Evolutionary conservation across 192 early-diverging fungal genomes (phyloP).

Genomic region (Geranomyces michiganensis): DNA sequence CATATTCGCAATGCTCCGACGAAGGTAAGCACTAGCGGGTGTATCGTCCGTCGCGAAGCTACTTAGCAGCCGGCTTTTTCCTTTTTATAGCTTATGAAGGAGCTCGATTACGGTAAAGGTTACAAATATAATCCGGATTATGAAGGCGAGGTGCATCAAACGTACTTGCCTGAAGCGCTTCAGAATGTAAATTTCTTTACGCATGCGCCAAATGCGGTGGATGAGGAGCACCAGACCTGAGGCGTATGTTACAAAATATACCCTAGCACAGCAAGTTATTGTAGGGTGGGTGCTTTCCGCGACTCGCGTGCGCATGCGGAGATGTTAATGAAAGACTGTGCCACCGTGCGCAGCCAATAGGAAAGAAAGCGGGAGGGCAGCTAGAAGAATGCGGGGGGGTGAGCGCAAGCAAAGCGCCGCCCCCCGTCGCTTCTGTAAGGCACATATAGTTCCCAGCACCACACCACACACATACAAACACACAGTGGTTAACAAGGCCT

Average conservation of each 20-base stretch:
- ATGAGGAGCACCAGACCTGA: constrained; percentile 13
- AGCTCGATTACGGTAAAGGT: constrained; percentile 73
- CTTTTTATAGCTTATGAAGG: constrained; percentile 65
- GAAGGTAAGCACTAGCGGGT: constrained; percentile 12
- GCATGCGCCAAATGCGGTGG: neutral
- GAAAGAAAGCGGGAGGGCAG: neutral
- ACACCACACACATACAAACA: too few species aligned
- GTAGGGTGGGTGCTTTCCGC: too few species aligned
- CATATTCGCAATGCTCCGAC: constrained; percentile 86
- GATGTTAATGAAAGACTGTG: neutral
- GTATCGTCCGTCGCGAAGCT: too few species aligned
- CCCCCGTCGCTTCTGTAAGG: too few species aligned
- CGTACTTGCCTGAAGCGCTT: constrained; percentile 75
- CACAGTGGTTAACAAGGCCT: too few species aligned
- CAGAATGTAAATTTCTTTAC: constrained; percentile 31
- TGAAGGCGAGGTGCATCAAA: constrained; percentile 72
- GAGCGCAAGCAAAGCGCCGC: too few species aligned
- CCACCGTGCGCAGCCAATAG: constrained; percentile 4
- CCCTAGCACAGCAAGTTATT: too few species aligned
- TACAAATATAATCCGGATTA: constrained; percentile 88
- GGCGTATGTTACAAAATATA: too few species aligned
- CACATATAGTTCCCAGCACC: too few species aligned
- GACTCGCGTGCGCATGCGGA: too few species aligned
- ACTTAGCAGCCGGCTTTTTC: constrained; percentile 5
- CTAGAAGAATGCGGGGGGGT: neutral